These are phyloP conservation scores for Arthrobotrys conoides DNA, from an alignment of 2,329 filamentous ascomycete genomes.

Conservation along the genomic window DNA sequence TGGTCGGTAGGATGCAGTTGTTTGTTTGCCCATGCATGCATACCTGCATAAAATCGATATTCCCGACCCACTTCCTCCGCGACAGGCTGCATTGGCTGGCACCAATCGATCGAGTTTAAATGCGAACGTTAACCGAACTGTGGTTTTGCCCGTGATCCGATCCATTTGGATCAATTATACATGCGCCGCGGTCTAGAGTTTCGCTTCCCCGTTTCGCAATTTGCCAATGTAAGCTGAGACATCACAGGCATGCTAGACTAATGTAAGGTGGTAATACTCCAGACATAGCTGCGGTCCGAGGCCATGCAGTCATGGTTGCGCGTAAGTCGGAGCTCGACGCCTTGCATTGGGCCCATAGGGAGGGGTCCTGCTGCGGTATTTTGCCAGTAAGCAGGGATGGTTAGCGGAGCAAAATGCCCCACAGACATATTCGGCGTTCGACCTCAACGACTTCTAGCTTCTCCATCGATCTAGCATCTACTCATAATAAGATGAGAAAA, in stretches of 20 bases:
- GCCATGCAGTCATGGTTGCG: conserved; percentile 14
- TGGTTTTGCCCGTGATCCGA: conserved; percentile 1
- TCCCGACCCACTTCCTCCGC: background rate
- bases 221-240: conserved; percentile 11
- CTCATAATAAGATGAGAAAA: background rate
- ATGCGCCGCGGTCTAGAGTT: background rate
- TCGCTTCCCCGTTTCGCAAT: background rate
- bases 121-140: background rate
- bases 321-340: background rate
- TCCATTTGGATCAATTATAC: no score
- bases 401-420: no score
- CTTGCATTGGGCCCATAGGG: background rate
- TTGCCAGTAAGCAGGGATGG: conserved; percentile 9
- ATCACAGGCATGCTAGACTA: background rate
- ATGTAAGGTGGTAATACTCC: background rate
- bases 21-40: conserved; percentile 10
- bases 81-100: background rate
- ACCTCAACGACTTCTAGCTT: background rate
- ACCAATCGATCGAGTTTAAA: background rate
- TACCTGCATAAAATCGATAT: background rate
- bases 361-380: conserved; percentile 2
- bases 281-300: conserved; percentile 5
- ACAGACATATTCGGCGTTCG: background rate
- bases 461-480: background rate
- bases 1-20: no score